Evolutionary conservation across 1,284 basidiomycete species (phyloP).

Genomic region (Moesziomyces sp.): DNA sequence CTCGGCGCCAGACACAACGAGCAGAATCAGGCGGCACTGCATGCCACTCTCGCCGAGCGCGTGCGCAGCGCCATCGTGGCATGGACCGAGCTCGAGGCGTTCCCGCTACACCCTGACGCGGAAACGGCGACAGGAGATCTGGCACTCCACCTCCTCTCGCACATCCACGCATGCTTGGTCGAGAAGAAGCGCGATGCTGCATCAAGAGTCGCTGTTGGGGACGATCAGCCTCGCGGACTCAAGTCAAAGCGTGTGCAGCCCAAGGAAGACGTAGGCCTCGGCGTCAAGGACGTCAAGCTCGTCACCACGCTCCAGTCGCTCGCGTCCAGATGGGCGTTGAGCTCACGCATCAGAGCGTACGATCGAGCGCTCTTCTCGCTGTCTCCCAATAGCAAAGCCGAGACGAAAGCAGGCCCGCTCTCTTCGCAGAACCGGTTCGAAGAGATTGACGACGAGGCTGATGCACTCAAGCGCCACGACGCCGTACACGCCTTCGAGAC

Average conservation of each 20-base stretch:
- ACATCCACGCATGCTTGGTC: slow-evolving; percentile 20
- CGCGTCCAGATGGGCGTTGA: slow-evolving; percentile 34
- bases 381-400: slow-evolving; percentile 15
- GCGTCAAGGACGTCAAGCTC: slow-evolving; percentile 43
- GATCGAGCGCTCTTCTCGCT: slow-evolving; percentile 23
- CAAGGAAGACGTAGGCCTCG: slow-evolving; percentile 43
- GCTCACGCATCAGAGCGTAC: slow-evolving; percentile 25
- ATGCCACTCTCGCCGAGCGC: slow-evolving; percentile 20
- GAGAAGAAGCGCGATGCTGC: slow-evolving; percentile 29
- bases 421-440: slow-evolving; percentile 35
- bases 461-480: slow-evolving; percentile 5
- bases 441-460: slow-evolving; percentile 36
- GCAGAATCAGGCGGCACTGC: slow-evolving; percentile 17
- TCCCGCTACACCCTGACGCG: slow-evolving; percentile 10
- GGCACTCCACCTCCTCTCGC: slow-evolving; percentile 25
- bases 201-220: slow-evolving; percentile 18
- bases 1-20: slow-evolving; percentile 21
- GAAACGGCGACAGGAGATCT: slow-evolving; percentile 34
- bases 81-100: slow-evolving; percentile 15
- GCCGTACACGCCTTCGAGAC: slow-evolving; percentile 15
- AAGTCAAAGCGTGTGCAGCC: slow-evolving; percentile 25
- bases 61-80: slow-evolving; percentile 14
- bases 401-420: slow-evolving; percentile 11
- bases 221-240: slow-evolving; percentile 5
- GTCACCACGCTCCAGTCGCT: slow-evolving; percentile 40